Evolutionary conservation across 2,329 filamentous ascomycete genomes (phyloP), one percentile per base, ranked within the genome.

Genomic region (Calonectria leucothoes): DNA sequence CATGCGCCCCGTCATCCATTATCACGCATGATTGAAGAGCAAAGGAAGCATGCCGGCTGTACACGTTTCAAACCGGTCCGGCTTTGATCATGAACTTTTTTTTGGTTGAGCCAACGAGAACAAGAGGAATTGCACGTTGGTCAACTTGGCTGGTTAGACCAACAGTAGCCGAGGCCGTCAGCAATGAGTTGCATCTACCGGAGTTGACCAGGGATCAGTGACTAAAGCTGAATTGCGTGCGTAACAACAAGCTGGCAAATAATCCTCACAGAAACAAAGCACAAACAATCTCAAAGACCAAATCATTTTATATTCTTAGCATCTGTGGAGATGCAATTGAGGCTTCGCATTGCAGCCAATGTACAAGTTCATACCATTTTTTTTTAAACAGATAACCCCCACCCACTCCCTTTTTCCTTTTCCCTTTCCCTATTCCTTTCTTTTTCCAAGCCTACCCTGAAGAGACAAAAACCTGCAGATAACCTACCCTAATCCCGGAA

Each of bases 11-110:
- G 57, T 64, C 51, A 48, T 64, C 33, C 33, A 63, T 31, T 64
- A 63, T 51, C 67, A 69, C 67, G 67, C 67, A 61, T 68, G 27
- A 37, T 37, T 57, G 51, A 61, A 29, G 17, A n/a, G 27, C 57
- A 33, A 31, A 39, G 33, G 55, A n/a, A n/a, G n/a, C n/a, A n/a
- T n/a, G n/a, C n/a, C 39, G 57, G 55, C 31, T 69, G 51, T 31
- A 25, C 52, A 23, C 29, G 66, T 42, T 33, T 63, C 10, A 39
- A 10, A 25, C 59, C 59, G 59, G 59, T 64, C 59, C 59, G 39
- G 59, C 5, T 7, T 48, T 27, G 14, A 23, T 25, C 31, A 20
- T 61, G n/a, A 39, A 27, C 31, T 35, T 33, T 35, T 33, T 31
- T 51, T 25, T n/a, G n/a, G 33, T n/a, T 37, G 55, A 61, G 55